These are phyloP conservation scores for Talaromyces verruculosus DNA, from an alignment of 2,329 filamentous ascomycete species.

Conservation along the genomic window DNA sequence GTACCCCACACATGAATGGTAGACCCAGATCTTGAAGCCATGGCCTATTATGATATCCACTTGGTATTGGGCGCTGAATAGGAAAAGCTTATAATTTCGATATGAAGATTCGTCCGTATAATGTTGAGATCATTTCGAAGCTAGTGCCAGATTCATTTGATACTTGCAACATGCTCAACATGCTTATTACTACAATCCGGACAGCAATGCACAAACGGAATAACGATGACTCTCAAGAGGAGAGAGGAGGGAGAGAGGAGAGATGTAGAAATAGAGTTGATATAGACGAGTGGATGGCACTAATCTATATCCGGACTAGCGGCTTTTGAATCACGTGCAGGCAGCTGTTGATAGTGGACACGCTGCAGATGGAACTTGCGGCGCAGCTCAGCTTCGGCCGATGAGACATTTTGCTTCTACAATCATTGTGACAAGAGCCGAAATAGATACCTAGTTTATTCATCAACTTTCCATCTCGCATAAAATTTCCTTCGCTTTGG, in stretches of 20 bases:
- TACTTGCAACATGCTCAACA: neutral
- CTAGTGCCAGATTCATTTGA: neutral
- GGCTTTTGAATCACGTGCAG: neutral
- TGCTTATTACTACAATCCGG: neutral
- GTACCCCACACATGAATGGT: neutral
- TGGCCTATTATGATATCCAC: neutral
- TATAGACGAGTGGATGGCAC: neutral
- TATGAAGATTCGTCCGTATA: neutral
- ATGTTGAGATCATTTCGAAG: neutral
- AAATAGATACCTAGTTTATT: neutral
- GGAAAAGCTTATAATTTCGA: neutral
- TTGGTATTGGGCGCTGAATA: neutral
- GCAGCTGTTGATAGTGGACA: conserved; percentile 9
- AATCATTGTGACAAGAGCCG: neutral
- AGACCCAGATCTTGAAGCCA: neutral
- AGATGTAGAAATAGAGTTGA: conserved; percentile 2
- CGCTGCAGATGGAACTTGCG: neutral
- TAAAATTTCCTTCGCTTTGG: neutral
- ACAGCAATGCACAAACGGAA: neutral
- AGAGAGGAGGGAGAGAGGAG: neutral
- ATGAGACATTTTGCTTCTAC: conserved; percentile 1
- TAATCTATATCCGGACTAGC: neutral
- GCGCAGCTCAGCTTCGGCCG: neutral
- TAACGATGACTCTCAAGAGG: neutral
- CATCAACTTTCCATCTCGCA: neutral